Conservation (phyloP, 257 asterid species). For the Thymus quinquecostatus region DNA sequence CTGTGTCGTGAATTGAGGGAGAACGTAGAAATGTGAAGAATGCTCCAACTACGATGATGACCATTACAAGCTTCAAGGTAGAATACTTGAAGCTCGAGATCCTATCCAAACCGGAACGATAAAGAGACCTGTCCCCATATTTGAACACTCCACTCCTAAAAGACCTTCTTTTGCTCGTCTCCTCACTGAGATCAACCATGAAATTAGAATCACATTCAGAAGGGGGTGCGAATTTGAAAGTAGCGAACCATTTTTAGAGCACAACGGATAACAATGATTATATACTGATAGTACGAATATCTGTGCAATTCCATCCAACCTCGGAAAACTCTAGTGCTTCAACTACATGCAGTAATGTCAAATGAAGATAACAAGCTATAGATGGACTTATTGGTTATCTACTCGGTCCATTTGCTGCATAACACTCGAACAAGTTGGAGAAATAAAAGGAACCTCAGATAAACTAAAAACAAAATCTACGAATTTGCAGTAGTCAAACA, state of each 20-base stretch:
- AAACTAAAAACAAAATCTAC: too few relatives aligned
- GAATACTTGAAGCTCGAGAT: conserved; percentile 57
- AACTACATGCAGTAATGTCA: neutral
- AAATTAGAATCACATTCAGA: conserved; percentile 2
- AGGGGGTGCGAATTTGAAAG: conserved; percentile 1
- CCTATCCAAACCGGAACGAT: conserved; percentile 58
- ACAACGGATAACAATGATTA: neutral
- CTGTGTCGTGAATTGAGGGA: conserved; percentile 64
- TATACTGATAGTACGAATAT: neutral
- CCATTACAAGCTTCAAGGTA: conserved; percentile 62
- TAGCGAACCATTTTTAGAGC: conserved; percentile 1
- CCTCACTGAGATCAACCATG: conserved; percentile 57
- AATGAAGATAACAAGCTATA: neutral
- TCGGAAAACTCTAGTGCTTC: neutral
- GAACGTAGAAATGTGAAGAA: conserved; percentile 57
- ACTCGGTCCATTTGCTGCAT: conserved; percentile 15
- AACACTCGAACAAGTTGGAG: neutral
- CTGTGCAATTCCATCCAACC: conserved; percentile 9
- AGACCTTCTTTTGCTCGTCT: conserved; percentile 61
- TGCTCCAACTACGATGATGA: conserved; percentile 66
- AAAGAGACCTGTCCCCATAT: conserved; percentile 63
- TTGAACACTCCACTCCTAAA: conserved; percentile 55
- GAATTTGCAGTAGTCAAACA: too few relatives aligned
- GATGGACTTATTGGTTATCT: neutral
- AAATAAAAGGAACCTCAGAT: neutral